Evolutionary conservation across 23 red algal species (phyloP).

Genomic region (Agarophyton chilense): DNA sequence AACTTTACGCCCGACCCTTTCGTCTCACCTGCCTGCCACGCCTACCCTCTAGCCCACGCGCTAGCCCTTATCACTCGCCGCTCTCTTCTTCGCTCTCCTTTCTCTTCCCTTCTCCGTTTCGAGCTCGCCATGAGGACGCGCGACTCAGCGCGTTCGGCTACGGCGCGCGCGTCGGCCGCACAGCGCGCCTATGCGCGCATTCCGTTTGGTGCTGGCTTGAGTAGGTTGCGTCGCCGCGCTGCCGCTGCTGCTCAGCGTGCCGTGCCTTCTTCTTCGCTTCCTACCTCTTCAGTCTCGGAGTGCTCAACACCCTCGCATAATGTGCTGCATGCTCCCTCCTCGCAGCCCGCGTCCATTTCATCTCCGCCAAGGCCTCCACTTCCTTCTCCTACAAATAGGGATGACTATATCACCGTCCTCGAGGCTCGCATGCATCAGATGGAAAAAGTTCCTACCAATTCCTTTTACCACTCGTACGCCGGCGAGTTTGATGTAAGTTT

Average conservation of each 20-base stretch:
- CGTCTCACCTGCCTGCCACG: background rate
- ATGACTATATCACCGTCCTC: slow-evolving; percentile 39
- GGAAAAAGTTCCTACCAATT: slow-evolving; percentile 64
- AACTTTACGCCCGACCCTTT: background rate
- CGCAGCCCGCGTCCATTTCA: background rate
- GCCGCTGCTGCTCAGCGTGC: background rate
- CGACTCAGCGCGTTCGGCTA: slow-evolving; percentile 5
- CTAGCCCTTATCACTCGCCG: background rate
- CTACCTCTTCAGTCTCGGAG: background rate
- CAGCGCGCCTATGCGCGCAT: background rate
- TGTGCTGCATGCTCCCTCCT: background rate
- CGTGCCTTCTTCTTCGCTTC: background rate
- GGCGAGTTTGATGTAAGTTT: slow-evolving; percentile 85
- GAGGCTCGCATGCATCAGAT: slow-evolving; percentile 65
- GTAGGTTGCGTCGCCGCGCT: slow-evolving; percentile 11
- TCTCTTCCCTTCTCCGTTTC: background rate
- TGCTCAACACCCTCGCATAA: background rate
- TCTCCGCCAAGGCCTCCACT: slow-evolving; percentile 1
- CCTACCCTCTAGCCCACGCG: background rate
- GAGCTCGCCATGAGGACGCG: slow-evolving; percentile 20
- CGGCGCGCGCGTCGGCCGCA: background rate
- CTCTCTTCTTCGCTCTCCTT: background rate
- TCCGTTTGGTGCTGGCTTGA: background rate
- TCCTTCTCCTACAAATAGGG: slow-evolving; percentile 3
- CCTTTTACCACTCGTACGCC: slow-evolving; percentile 67